phyloP scores from a whole-genome alignment of 192 early-diverging fungal species.

The Jimgerdemannia flammicorona region DNA sequence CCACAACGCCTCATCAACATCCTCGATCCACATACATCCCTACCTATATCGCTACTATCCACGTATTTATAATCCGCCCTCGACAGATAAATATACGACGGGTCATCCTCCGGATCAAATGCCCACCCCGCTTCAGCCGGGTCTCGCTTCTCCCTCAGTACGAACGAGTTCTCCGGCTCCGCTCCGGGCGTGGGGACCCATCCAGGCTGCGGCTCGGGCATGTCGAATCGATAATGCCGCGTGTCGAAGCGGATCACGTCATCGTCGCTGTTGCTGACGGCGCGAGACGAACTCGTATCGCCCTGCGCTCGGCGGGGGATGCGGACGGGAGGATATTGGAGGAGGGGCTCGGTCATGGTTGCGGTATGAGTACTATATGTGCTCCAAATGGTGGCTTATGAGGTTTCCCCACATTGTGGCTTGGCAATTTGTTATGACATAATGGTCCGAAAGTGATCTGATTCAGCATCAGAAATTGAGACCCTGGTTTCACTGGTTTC shows the following conservation, averaged over 20 bases:
- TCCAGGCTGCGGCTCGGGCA: not conserved
- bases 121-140: not conserved
- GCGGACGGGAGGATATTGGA: not conserved
- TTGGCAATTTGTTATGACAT: not conserved
- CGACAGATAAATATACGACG: not conserved
- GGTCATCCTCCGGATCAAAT: not conserved
- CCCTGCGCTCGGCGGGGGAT: not conserved
- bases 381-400: not conserved
- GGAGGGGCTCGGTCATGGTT: not conserved
- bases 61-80: not conserved
- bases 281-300: not conserved
- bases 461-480: too few relatives aligned
- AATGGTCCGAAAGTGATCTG: too few relatives aligned
- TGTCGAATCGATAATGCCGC: not conserved
- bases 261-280: not conserved
- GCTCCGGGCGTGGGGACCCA: not conserved
- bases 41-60: not conserved
- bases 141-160: not conserved
- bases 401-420: not conserved
- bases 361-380: too few relatives aligned
- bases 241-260: not conserved
- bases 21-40: too few relatives aligned
- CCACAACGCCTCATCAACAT: too few relatives aligned
- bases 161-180: not conserved
- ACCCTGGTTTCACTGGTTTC: too few relatives aligned